These are phyloP conservation scores for Oenanthe javanica DNA, from an alignment of 140 eudicot species.

Conservation along the genomic window DNA sequence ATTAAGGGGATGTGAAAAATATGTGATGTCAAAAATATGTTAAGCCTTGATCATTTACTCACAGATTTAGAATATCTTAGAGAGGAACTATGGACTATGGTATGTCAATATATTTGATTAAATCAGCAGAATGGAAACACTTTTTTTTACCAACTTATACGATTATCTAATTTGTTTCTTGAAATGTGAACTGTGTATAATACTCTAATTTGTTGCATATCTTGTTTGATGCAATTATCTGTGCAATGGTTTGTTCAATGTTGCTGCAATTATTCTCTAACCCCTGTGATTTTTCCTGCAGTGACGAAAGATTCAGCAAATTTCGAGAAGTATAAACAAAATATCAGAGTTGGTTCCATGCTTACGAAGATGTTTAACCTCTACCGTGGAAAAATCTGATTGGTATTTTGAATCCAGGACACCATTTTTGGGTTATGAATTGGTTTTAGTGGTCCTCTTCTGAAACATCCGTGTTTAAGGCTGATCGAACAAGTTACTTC, in stretches of 20 bases:
- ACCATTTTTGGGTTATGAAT: not conserved
- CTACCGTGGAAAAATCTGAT: conserved; percentile 43
- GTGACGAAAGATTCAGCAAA: conserved; percentile 93
- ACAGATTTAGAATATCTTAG: too few relatives aligned
- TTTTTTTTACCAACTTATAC: not conserved
- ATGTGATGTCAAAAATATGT: not conserved
- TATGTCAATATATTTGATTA: not conserved
- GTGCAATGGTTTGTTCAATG: not conserved
- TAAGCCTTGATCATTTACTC: not conserved
- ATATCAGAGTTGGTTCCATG: conserved; percentile 90
- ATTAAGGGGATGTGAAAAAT: not conserved
- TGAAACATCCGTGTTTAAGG: not conserved
- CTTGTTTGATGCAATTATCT: not conserved
- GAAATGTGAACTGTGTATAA: not conserved
- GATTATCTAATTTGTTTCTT: too few relatives aligned
- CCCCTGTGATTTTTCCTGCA: conserved; percentile 18
- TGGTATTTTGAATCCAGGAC: not conserved
- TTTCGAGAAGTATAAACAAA: conserved; percentile 77
- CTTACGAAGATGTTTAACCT: conserved; percentile 81
- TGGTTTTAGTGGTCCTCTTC: not conserved
- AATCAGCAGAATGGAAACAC: not conserved
- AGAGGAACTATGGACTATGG: not conserved
- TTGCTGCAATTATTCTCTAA: not conserved
- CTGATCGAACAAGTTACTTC: not conserved
- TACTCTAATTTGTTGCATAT: not conserved